Evolutionary conservation across 176 grass and related monocot species (phyloP), one percentile per base, ranked within the genome.

Genomic region (Alopecurus myosuroides): DNA sequence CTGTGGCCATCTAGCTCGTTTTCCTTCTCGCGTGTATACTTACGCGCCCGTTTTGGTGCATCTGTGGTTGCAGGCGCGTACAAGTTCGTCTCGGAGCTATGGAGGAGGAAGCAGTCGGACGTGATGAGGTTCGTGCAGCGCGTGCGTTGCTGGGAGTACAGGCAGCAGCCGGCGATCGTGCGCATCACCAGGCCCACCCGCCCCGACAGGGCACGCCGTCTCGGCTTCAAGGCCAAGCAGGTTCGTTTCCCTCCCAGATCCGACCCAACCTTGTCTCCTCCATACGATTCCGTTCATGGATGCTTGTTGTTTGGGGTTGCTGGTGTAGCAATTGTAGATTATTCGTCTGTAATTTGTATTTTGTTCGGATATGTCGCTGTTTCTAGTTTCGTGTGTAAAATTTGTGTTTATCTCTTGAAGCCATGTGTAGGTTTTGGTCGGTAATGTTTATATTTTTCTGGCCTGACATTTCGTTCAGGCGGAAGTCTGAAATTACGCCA

Each of bases 201-300:
- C 18, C 94, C 94, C 74, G 94, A 97, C 87, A 89, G 83, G 91
- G 94, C 88, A 3, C 94, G 94, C 40, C 94, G 94, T 82, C 94
- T 97, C 23, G 94, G 94, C 25, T 97, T 69, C 81, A 97, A 97
- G 91, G 91, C 94, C 84, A 93, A 97, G 85, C 94, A 93, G 94
- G 94, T 96, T 23, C 8, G 12, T 48, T 60, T 26, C 57, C 30
- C n/a, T 64, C n/a, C 12, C 31, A 42, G 89, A 86, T 90, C 74
- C 7, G 15, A 31, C 28, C 70, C 8, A 30, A n/a, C 45, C 15
- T 23, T 48, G 0, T 50, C 3, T 50, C 11, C 0, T 11, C 10
- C 0, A 1, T 25, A 23, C 12, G 40, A 19, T 46, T 14, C 26
- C 18, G 5, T 73, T 29, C 17, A 6, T 45, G 7, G 20, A 37